phyloP scores from a whole-genome alignment of 164 flowering plant species.

The Warburgia ugandensis region DNA sequence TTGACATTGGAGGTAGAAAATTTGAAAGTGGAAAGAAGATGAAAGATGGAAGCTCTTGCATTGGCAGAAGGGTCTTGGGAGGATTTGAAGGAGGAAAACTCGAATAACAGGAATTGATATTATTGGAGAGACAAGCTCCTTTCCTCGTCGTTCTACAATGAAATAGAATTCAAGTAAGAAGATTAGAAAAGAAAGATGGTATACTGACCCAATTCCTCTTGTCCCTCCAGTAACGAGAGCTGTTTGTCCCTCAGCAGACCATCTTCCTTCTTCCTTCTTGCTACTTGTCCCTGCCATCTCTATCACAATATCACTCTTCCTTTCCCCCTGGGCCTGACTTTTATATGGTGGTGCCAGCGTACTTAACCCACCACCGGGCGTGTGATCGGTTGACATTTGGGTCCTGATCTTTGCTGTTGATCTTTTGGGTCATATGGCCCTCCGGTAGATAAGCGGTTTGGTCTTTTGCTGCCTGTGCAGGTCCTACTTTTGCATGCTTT shows the following conservation, averaged over 20 bases:
- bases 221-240: neutral
- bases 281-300: neutral
- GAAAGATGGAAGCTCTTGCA: no score
- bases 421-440: no score
- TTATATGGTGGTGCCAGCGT: neutral
- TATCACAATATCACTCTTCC: neutral
- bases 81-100: neutral
- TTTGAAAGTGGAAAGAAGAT: no score
- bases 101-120: neutral
- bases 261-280: neutral
- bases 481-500: no score
- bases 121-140: neutral
- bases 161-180: neutral
- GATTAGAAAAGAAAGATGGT: neutral
- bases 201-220: slow-evolving; percentile 33
- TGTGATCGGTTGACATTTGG: no score
- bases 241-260: neutral
- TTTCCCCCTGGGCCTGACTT: neutral
- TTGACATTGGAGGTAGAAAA: no score
- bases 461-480: no score
- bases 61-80: no score
- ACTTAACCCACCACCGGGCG: neutral
- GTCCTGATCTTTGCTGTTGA: no score
- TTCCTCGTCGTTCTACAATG: no score
- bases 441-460: no score